Evolutionary conservation across 192 early-diverging fungal species (phyloP).

Genomic region (Geranomyces variabilis): DNA sequence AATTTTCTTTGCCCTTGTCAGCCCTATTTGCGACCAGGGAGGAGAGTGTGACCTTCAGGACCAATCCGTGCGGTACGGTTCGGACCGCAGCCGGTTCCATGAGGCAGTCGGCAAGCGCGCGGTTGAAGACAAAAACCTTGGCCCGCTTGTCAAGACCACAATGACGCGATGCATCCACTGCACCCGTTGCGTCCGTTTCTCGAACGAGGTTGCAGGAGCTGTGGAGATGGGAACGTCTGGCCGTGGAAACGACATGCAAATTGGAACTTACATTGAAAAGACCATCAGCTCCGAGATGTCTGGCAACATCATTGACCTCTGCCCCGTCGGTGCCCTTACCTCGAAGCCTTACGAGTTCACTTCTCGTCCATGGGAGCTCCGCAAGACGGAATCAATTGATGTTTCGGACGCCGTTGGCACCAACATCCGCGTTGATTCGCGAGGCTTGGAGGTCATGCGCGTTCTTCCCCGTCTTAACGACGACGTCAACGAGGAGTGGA

Average conservation of each 20-base stretch:
- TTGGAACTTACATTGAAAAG: slow-evolving; percentile 92
- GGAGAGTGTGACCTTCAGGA: slow-evolving; percentile 99
- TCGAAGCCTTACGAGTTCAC: slow-evolving; percentile 95
- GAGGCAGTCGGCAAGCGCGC: slow-evolving; percentile 90
- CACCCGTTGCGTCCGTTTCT: slow-evolving; percentile 97
- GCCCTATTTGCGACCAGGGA: slow-evolving; percentile 97
- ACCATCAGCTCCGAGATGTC: slow-evolving; percentile 92
- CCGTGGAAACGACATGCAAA: slow-evolving; percentile 97
- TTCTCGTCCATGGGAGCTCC: slow-evolving; percentile 95
- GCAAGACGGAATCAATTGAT: slow-evolving; percentile 94
- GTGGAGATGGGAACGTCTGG: slow-evolving; percentile 94
- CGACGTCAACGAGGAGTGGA: slow-evolving; percentile 99
- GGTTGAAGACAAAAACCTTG: slow-evolving; percentile 96
- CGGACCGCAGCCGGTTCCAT: slow-evolving; percentile 86
- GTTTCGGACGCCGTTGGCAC: slow-evolving; percentile 92
- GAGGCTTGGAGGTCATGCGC: slow-evolving; percentile 95
- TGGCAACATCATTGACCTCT: slow-evolving; percentile 96
- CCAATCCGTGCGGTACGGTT: slow-evolving; percentile 94
- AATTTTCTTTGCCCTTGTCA: too few relatives aligned
- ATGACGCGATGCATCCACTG: slow-evolving; percentile 99
- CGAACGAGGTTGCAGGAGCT: slow-evolving; percentile 97
- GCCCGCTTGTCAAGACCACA: slow-evolving; percentile 91
- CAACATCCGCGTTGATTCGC: slow-evolving; percentile 94
- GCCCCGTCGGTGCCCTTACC: slow-evolving; percentile 97
- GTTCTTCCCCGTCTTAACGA: slow-evolving; percentile 95